These are phyloP conservation scores for Pulveroboletus sp. DNA, from an alignment of 768 basidiomycete species.

Conservation along the genomic window DNA sequence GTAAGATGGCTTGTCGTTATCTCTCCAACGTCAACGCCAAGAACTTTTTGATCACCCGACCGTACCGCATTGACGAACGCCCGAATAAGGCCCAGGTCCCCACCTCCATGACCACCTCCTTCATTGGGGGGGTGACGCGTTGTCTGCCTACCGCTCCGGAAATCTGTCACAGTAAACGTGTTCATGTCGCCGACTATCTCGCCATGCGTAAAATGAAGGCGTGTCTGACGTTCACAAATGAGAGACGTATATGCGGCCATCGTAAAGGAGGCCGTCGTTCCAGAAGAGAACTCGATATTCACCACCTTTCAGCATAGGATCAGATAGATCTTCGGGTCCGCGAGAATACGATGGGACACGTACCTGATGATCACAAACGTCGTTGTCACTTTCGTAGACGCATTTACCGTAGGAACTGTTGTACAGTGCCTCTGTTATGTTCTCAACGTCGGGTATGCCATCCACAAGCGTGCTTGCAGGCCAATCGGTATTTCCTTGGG, in stretches of 20 bases:
- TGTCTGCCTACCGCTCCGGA: constrained; percentile 48
- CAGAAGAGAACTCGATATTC: constrained; percentile 79
- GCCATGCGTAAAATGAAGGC: constrained; percentile 81
- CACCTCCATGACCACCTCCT: constrained; percentile 79
- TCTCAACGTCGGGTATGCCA: constrained; percentile 83
- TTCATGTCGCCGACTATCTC: constrained; percentile 87
- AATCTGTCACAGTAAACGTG: constrained; percentile 72
- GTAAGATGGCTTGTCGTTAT: constrained; percentile 75
- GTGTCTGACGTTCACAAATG: constrained; percentile 78
- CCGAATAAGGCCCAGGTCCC: constrained; percentile 71
- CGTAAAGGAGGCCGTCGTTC: constrained; percentile 79
- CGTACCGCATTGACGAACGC: constrained; percentile 75
- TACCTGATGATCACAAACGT: constrained; percentile 85
- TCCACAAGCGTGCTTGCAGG: constrained; percentile 68
- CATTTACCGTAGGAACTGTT: constrained; percentile 73
- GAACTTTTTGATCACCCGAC: constrained; percentile 52
- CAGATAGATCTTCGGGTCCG: not conserved
- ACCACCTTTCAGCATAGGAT: constrained; percentile 51
- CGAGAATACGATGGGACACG: not conserved
- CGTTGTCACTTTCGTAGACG: constrained; percentile 80
- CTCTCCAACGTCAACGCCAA: constrained; percentile 65
- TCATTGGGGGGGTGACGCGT: constrained; percentile 46
- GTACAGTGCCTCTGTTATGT: constrained; percentile 66
- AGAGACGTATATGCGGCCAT: constrained; percentile 83
- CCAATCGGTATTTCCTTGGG: constrained; percentile 47